Evolutionary conservation across 2,329 filamentous ascomycete species (phyloP).

Genomic region (Colletotrichum paranaense): DNA sequence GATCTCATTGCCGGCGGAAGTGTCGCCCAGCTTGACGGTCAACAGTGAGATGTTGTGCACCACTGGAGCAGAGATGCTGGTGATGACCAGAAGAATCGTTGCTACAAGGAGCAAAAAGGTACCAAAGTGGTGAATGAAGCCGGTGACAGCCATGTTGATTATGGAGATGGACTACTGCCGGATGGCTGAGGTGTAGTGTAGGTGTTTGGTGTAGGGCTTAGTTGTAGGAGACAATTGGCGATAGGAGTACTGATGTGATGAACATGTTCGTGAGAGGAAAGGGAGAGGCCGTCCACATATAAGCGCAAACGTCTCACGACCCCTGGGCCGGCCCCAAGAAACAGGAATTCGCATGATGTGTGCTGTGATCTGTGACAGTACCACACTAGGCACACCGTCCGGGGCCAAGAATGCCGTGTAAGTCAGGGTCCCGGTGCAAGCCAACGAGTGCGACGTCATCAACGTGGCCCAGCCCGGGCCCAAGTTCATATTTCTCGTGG

Average conservation of each 20-base stretch:
- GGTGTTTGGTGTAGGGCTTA: not conserved
- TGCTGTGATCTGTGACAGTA: constrained; percentile 28
- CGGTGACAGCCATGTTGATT: constrained; percentile 58
- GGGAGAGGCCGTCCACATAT: constrained; percentile 32
- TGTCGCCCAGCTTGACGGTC: constrained; percentile 59
- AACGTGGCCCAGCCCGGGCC: constrained; percentile 16
- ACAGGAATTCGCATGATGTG: constrained; percentile 28
- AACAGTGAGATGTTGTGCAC: constrained; percentile 65
- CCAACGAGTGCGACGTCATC: constrained; percentile 31
- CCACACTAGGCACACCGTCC: constrained; percentile 13
- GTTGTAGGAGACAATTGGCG: constrained; percentile 2
- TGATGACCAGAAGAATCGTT: constrained; percentile 67
- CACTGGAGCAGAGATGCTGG: constrained; percentile 69
- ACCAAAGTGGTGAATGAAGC: constrained; percentile 67
- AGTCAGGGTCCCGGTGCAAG: constrained; percentile 27
- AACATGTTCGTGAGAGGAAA: not conserved
- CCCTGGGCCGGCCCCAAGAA: constrained; percentile 11
- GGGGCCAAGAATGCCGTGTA: constrained; percentile 29
- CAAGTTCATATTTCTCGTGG: not conserved
- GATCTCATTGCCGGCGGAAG: constrained; percentile 49
- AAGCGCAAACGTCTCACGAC: constrained; percentile 21
- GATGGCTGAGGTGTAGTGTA: not conserved
- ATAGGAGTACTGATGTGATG: constrained; percentile 9
- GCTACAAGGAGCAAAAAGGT: constrained; percentile 67
- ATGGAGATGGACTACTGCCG: constrained; percentile 29